Evolutionary conservation across 352 stramenopile genomes (phyloP), one percentile per base, ranked within the genome.

Genomic region (Thraustochytrium striatum): DNA sequence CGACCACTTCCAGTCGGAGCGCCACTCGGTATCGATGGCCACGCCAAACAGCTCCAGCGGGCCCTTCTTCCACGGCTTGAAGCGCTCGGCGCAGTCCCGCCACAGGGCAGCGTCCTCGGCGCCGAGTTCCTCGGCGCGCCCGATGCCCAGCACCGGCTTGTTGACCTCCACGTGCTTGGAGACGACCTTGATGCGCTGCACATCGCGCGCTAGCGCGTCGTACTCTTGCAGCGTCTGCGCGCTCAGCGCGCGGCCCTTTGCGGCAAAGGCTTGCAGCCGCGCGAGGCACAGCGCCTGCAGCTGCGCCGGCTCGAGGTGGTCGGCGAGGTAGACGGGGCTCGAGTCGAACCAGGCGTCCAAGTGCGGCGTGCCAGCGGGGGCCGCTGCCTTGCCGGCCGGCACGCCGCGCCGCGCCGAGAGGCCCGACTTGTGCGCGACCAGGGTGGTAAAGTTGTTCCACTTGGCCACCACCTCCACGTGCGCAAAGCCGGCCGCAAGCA

Each of bases 51-150:
- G 38, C 32, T 79, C 47, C n/a, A 78, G 47, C 33, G 72, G 72
- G 5, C 72, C 72, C 57, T 81, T 81, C n/a, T 81, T 78, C 72
- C 72, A 81, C 44, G 72, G 72, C 38, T 81, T 81, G 11, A 81
- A 21, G 16, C 8, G 28, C 11, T 58, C 19, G 11, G 70, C 25
- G 28, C 16, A 21, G 47, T 55, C 47, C 47, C 16, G 25, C 47
- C 47, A 55, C 47, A 21, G 16, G 16, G 47, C 47, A 25, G 16
- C 16, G 16, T 55, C 47, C 47, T 55, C 47, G 16, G 16, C 47
- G 25, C 25, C 25, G 16, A 55, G 25, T 16, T 55, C 47, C 16
- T 16, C 16, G 16, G 47, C 47, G 25, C 25, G 16, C 25, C 47
- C 47, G 25, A 55, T 55, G 16, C 25, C 47, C 25, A 55, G 25